These are phyloP conservation scores for Dactylella cylindrospora DNA, from an alignment of 2,329 filamentous ascomycete species.

Conservation along the genomic window DNA sequence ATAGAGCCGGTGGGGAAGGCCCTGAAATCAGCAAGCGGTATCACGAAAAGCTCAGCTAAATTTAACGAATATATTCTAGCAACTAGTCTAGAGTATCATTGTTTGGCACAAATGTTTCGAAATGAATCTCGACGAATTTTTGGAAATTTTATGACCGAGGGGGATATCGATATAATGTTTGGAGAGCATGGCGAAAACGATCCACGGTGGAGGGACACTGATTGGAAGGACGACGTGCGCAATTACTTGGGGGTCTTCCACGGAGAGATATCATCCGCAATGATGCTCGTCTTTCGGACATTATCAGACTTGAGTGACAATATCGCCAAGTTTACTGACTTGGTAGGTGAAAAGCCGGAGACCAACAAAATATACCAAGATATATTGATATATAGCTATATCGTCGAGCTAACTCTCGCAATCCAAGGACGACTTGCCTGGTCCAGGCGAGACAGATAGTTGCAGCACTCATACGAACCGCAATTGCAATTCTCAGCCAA, in stretches of 20 bases:
- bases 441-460: background rate
- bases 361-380: too few species aligned
- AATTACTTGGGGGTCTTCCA: background rate
- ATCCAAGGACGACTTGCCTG: background rate
- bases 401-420: too few species aligned
- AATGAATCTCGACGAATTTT: constrained; percentile 8
- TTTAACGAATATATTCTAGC: constrained; percentile 1
- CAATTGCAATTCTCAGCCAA: background rate
- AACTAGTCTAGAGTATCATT: constrained; percentile 8
- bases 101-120: background rate
- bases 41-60: constrained; percentile 6
- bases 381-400: too few species aligned
- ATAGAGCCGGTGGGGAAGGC: constrained; percentile 5
- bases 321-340: constrained; percentile 1
- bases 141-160: constrained; percentile 3
- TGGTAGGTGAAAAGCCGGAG: too few species aligned
- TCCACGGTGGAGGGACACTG: constrained; percentile 1
- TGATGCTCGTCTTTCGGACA: constrained; percentile 1
- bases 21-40: constrained; percentile 3
- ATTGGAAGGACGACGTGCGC: constrained; percentile 1
- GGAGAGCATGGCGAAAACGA: background rate
- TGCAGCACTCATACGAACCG: too few species aligned
- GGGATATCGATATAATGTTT: constrained; percentile 2
- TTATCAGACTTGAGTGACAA: background rate
- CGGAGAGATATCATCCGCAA: too few species aligned